Conservation (phyloP, 768 basidiomycete genomes). For the Dictyophora rubrovolvata region DNA sequence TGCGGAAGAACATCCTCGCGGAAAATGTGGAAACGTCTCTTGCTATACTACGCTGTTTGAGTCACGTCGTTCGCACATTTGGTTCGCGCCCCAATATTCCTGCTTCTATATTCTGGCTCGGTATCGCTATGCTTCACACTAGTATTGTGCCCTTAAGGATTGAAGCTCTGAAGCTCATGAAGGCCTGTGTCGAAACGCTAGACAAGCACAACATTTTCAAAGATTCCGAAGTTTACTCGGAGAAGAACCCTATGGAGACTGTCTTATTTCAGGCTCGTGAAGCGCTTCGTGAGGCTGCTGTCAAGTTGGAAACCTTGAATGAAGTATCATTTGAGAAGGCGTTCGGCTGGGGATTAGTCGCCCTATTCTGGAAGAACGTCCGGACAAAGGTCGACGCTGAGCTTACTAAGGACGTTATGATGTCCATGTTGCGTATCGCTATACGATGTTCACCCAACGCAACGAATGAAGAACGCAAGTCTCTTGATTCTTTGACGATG, state of each 20-base stretch:
- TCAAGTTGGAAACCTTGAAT: neutral
- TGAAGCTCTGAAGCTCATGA: conserved; percentile 60
- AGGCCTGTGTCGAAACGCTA: conserved; percentile 55
- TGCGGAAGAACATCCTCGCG: conserved; percentile 58
- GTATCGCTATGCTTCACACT: conserved; percentile 71
- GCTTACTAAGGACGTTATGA: neutral
- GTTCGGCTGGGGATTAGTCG: conserved; percentile 3
- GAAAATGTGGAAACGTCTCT: conserved; percentile 62
- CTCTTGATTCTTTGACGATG: neutral
- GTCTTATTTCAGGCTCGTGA: conserved; percentile 2
- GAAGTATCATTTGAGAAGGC: conserved; percentile 1
- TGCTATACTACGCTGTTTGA: conserved; percentile 81
- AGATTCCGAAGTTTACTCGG: conserved; percentile 11
- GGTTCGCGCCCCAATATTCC: conserved; percentile 61
- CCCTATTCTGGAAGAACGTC: neutral
- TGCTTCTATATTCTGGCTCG: conserved; percentile 75
- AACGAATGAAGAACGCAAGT: neutral
- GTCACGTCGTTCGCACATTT: conserved; percentile 64
- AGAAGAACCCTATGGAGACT: neutral
- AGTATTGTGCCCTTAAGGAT: conserved; percentile 56
- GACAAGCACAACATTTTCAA: conserved; percentile 49
- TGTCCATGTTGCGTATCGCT: neutral
- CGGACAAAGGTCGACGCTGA: neutral
- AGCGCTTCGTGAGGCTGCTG: neutral
- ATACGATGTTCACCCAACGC: neutral